A percentile compares a stretch with the other conserved stretches of the same genome.
Conservation (phyloP, 805 yeast genomes). For the Saccharomycopsis sp. region DNA sequence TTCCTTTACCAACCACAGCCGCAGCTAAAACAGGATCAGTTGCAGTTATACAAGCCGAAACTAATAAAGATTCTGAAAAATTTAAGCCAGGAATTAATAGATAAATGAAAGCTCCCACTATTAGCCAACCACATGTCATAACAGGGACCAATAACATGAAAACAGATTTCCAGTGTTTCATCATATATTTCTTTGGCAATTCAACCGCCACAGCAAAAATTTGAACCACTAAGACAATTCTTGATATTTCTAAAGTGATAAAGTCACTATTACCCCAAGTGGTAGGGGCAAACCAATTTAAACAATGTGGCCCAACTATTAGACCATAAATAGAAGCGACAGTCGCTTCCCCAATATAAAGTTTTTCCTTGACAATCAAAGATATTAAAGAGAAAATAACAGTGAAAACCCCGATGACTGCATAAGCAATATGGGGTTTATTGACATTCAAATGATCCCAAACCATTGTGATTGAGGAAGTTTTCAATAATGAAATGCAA, state of each 20-base stretch:
- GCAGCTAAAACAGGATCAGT: conserved; percentile 94
- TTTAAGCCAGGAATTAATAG: conserved; percentile 60
- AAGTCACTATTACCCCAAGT: conserved; percentile 80
- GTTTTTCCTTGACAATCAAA: conserved; percentile 67
- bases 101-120: conserved; percentile 75
- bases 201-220: conserved; percentile 94
- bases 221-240: conserved; percentile 77
- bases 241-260: conserved; percentile 72
- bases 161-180: conserved; percentile 72
- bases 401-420: conserved; percentile 75
- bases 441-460: conserved; percentile 24
- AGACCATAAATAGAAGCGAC: conserved; percentile 80
- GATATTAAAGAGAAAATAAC: conserved; percentile 75
- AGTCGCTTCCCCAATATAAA: conserved; percentile 86
- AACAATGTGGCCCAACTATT: conserved; percentile 80
- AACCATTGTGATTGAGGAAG: no score
- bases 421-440: conserved; percentile 77
- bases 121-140: conserved; percentile 85
- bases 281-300: conserved; percentile 74
- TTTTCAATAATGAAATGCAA: no score
- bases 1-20: conserved; percentile 91
- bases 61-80: conserved; percentile 61
- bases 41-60: conserved; percentile 86
- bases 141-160: conserved; percentile 68
- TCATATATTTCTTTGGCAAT: conserved; percentile 81